Evolutionary conservation across 1,139 yeast species (phyloP), one percentile per base, ranked within the genome.

Genomic region (Saccharomycopsis phalli): DNA sequence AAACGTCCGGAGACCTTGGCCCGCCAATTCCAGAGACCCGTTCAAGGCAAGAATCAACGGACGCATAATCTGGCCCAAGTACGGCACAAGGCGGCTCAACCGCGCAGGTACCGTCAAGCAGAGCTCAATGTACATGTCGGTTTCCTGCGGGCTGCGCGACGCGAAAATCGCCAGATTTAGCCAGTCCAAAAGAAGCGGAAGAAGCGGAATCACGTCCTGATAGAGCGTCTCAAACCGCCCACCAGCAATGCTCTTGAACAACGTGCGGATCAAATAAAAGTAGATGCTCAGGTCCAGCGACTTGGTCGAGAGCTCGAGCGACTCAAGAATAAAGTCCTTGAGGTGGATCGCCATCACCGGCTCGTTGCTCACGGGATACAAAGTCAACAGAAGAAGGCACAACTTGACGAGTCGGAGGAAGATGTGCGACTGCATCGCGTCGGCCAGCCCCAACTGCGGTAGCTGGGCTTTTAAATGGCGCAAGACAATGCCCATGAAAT

Each of bases 61-160:
- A 47, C 87, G 72, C 72, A 94, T 87, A 52, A 93, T 65, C 55
- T 81, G 82, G 52, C 79, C 81, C 51, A 93, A 65, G 56, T 88
- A 95, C 1, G 97, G 98, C 1, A 93, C 96, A 50, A 93, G 66
- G 0, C 88, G 95, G 44, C 95, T 84, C 34, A 93, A 65, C 44
- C 97, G 67, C 1, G 91, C 98, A 0, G 99, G 99, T 2, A 91
- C 96, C 0, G 96, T 88, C 49, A 93, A 68, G 54, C 98, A 91
- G 41, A 93, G 67, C 56, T 91, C 97, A 37, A 91, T 97, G 54
- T 87, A 91, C 3, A 91, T 76, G 55, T 93, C 97, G 42, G 95
- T 70, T 55, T 91, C 97, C 49, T 83, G 91, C 0, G 94, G 88
- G 38, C 91, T 69, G 42, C 94, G 69, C 2, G 97, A 87, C 36